Conservation (phyloP, 2,329 filamentous ascomycete species). For the Epichloe hybrida region DNA sequence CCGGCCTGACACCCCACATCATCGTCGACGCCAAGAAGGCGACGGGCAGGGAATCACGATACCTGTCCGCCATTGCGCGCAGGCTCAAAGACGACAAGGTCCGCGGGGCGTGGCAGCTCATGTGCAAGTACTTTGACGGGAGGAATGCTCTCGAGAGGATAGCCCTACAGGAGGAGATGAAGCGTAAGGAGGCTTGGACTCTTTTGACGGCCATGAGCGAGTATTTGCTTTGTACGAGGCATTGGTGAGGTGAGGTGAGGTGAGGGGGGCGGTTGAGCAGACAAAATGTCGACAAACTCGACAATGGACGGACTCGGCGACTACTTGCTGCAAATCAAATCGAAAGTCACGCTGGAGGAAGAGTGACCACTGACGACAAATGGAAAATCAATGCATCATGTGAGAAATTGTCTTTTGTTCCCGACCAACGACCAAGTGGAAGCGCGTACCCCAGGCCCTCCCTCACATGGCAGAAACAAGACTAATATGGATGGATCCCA, state of each 20-base stretch:
- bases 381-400: too few relatives aligned
- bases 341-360: too few relatives aligned
- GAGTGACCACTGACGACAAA: too few relatives aligned
- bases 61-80: slow-evolving; percentile 44
- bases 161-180: slow-evolving; percentile 68
- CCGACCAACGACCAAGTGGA: too few relatives aligned
- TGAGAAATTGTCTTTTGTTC: too few relatives aligned
- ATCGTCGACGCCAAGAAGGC: slow-evolving; percentile 70
- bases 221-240: slow-evolving; percentile 51
- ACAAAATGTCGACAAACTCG: too few relatives aligned
- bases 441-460: too few relatives aligned
- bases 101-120: slow-evolving; percentile 54
- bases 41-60: slow-evolving; percentile 64
- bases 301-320: too few relatives aligned
- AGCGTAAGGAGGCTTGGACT: slow-evolving; percentile 67
- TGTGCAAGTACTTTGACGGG: slow-evolving; percentile 83
- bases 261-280: too few relatives aligned
- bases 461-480: too few relatives aligned
- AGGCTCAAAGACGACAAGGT: slow-evolving; percentile 44
- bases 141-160: slow-evolving; percentile 75
- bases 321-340: too few relatives aligned
- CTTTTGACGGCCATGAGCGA: slow-evolving; percentile 53
- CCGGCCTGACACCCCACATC: slow-evolving; percentile 46
- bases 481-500: too few relatives aligned
- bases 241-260: slow-evolving; percentile 47